These are phyloP conservation scores for Zasmidium citrigriseum DNA, from an alignment of 2,329 filamentous ascomycete genomes.

Conservation along the genomic window DNA sequence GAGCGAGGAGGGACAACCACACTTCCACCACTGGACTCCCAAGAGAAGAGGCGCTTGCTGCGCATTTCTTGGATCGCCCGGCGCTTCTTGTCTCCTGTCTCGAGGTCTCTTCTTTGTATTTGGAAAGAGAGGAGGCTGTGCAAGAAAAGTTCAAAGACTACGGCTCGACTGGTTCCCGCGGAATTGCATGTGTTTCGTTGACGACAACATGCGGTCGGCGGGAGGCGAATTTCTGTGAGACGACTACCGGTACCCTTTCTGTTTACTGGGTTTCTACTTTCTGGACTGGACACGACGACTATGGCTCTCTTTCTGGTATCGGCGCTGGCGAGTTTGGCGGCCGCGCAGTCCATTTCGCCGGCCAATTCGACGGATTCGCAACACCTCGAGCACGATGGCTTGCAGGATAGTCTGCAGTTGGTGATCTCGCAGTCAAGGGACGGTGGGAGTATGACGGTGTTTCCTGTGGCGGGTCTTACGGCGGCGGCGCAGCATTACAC, in stretches of 20 bases:
- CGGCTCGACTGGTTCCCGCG: no score
- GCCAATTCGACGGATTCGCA: not conserved
- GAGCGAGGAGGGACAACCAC: no score
- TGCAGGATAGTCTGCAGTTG: not conserved
- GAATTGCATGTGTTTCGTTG: no score
- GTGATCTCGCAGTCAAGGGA: not conserved
- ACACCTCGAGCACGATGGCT: not conserved
- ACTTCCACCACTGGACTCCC: not conserved
- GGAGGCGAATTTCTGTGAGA: no score
- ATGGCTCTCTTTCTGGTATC: not conserved
- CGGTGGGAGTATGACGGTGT: not conserved
- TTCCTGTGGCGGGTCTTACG: conserved; percentile 3
- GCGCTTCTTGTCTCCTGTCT: not conserved
- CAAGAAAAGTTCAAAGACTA: no score
- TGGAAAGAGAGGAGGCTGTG: no score
- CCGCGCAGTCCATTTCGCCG: conserved; percentile 5
- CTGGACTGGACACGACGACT: no score
- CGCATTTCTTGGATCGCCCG: conserved; percentile 4
- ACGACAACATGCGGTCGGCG: no score
- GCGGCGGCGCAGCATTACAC: conserved; percentile 1
- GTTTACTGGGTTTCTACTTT: no score
- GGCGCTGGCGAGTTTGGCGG: not conserved
- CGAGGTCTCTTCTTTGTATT: not conserved
- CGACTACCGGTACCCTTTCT: no score
- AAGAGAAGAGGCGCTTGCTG: not conserved